Conservation (phyloP, 2,329 filamentous ascomycete species). For the Elsinoe necatrix region DNA sequence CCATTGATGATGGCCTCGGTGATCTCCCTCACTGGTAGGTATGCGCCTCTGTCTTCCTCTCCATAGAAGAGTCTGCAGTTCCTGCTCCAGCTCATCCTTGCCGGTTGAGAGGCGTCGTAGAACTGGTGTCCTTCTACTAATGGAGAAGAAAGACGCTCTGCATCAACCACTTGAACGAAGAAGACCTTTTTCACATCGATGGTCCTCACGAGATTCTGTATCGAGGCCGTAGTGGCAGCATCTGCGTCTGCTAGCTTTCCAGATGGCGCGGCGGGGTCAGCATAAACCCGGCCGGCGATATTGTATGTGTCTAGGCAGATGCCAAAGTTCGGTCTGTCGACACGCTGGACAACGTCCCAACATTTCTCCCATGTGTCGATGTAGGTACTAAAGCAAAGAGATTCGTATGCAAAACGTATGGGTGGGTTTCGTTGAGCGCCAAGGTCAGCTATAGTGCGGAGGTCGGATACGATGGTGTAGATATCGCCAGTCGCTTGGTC, state of each 20-base stretch:
- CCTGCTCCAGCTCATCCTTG: constrained; percentile 65
- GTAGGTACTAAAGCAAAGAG: constrained; percentile 62
- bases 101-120: constrained; percentile 47
- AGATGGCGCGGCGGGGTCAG: constrained; percentile 14
- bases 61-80: constrained; percentile 63
- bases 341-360: constrained; percentile 56
- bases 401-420: constrained; percentile 66
- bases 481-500: constrained; percentile 46
- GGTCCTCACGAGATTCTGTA: constrained; percentile 45
- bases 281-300: constrained; percentile 21
- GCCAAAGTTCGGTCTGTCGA: constrained; percentile 20
- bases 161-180: constrained; percentile 70
- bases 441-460: constrained; percentile 58
- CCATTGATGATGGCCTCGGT: constrained; percentile 53
- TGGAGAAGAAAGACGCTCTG: constrained; percentile 52
- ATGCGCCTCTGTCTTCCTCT: constrained; percentile 51
- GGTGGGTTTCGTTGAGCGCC: constrained; percentile 48
- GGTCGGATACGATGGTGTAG: constrained; percentile 52
- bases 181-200: constrained; percentile 60
- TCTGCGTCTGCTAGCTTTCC: constrained; percentile 31
- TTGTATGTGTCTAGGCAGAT: constrained; percentile 22
- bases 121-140: constrained; percentile 48
- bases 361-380: constrained; percentile 62
- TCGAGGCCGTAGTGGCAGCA: constrained; percentile 44
- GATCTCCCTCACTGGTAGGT: constrained; percentile 58